Evolutionary conservation across 768 basidiomycete genomes (phyloP).

Genomic region (Trametes meyenii): DNA sequence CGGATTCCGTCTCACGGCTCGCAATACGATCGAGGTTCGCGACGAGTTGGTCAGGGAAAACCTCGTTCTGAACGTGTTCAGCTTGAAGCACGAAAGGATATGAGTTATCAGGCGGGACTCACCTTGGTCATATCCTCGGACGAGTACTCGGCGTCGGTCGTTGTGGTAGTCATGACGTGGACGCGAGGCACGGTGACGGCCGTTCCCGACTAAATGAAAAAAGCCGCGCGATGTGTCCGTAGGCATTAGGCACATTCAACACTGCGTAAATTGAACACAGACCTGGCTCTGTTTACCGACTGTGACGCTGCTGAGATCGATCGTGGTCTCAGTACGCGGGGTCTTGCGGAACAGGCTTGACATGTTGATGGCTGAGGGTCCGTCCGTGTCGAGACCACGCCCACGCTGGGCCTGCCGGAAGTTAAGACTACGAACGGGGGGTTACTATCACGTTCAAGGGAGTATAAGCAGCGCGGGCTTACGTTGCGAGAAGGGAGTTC

Average conservation of each 20-base stretch:
- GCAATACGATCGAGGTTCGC: too few species aligned
- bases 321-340: neutral
- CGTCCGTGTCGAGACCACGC: conserved; percentile 6
- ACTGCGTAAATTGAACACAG: neutral
- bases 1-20: too few species aligned
- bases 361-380: conserved; percentile 1
- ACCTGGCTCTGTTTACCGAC: conserved; percentile 1
- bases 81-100: too few species aligned
- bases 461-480: neutral
- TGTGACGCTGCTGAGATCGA: neutral
- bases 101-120: neutral
- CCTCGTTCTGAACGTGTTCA: too few species aligned
- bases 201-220: neutral
- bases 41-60: too few species aligned
- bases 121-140: conserved; percentile 1
- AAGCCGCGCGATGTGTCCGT: neutral
- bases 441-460: too few species aligned
- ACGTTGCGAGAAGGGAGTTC: conserved; percentile 22
- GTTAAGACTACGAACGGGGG: conserved; percentile 7
- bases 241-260: neutral
- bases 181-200: conserved; percentile 2
- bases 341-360: neutral
- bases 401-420: conserved; percentile 12
- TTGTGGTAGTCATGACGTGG: conserved; percentile 13
- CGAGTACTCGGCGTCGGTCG: neutral